Base-by-base conservation (phyloP, 345 rosid species). In the Eucalyptus erythrocorys region DNA sequence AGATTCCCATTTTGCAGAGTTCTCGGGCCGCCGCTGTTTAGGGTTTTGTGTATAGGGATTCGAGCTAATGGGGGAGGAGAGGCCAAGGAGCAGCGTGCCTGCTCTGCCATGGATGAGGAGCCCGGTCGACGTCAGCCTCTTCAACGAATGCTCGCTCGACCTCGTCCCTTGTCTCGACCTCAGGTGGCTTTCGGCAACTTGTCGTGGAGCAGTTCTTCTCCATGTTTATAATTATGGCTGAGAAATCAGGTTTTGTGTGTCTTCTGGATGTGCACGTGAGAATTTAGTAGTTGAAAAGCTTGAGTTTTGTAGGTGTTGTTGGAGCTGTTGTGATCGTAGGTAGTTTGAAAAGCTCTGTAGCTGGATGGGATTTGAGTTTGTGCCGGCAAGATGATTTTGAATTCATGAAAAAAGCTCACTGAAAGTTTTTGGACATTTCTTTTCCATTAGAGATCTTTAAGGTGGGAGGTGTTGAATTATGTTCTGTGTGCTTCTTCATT, bases 81-180 rank as follows among this genome's bases (percentile, higher is more conserved):
- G 90, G 93, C 92, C 34, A 81, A 93, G 79, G 55, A 93, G 87
- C 37, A 93, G 87, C 32, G 85, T 90, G 21, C 94, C 97, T 13
- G 91, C 96, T 82, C 94, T 98, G 92, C 96, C 97, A 92, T 98
- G 99, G 99, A 97, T 98, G 99, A 92, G 98, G 92, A 92, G 91
- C 87, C 99, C 99, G 2, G 88, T 98, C 87, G 97, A 96, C 90
- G 93, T 98, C 85, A 92, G 90, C 87, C 86, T 88, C 32, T 59
- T 92, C 32, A 92, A 94, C 90, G 93, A 90, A 43, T 96, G 95
- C 88, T 87, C 94, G 86, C 94, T 98, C 86, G 90, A 94, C 81
- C 91, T 92, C 51, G 89, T 97, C 85, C 99, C 99, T 92, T 95
- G 94, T 89, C 95, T 98, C 87, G 94, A 97, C 87, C 94, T 96